Percentiles rank a stretch among this genome's conserved stretches.
These are phyloP conservation scores for Serpula lacrymans DNA, from an alignment of 768 basidiomycete species.

Conservation along the genomic window DNA sequence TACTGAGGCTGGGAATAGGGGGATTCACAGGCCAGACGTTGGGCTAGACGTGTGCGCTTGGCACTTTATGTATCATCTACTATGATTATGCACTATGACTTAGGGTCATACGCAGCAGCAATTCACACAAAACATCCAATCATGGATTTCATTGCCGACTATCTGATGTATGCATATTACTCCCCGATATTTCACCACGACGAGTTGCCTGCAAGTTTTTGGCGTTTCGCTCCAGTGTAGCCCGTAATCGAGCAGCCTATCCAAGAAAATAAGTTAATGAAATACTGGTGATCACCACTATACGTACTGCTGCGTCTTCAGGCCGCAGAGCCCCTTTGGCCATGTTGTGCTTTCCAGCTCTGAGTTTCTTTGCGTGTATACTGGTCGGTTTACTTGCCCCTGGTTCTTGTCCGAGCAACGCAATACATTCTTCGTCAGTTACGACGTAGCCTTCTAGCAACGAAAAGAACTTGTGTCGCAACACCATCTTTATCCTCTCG, in stretches of 20 bases:
- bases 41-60: constrained; percentile 10
- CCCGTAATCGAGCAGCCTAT: constrained; percentile 68
- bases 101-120: constrained; percentile 8
- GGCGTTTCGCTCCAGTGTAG: constrained; percentile 50
- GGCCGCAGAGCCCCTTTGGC: constrained; percentile 80
- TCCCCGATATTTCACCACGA: constrained; percentile 18
- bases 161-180: constrained; percentile 17
- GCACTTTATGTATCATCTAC: constrained; percentile 18
- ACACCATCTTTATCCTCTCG: constrained; percentile 79
- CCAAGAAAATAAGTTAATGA: background rate
- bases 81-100: constrained; percentile 15
- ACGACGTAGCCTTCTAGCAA: constrained; percentile 69
- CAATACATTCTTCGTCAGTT: constrained; percentile 70
- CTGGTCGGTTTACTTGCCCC: constrained; percentile 29
- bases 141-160: constrained; percentile 8
- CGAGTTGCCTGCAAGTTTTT: constrained; percentile 26
- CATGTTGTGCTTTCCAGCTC: constrained; percentile 81
- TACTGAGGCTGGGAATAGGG: background rate
- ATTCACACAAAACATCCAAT: constrained; percentile 1
- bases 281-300: constrained; percentile 1
- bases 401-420: constrained; percentile 45
- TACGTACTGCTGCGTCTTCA: constrained; percentile 76
- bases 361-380: constrained; percentile 48
- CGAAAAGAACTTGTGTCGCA: constrained; percentile 84
- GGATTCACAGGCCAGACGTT: constrained; percentile 4